These are phyloP conservation scores for Dalechampia spathulata DNA, from an alignment of 441 rosid genomes.

Conservation along the genomic window DNA sequence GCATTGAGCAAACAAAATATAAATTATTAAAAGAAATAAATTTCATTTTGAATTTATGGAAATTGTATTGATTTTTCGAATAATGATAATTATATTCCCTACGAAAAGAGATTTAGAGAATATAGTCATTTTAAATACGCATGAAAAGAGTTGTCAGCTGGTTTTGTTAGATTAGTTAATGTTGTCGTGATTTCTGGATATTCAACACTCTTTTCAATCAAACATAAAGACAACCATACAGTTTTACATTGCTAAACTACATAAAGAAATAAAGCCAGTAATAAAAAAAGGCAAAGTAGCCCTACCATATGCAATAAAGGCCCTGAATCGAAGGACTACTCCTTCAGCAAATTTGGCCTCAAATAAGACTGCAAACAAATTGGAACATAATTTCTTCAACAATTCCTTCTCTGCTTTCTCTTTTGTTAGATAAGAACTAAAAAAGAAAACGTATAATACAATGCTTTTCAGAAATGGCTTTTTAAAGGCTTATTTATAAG, in stretches of 20 bases:
- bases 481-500: conserved; percentile 13
- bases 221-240: conserved; percentile 20
- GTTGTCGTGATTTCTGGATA: too few relatives aligned
- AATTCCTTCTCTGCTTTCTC: neutral
- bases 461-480: conserved; percentile 3
- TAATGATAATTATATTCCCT: too few relatives aligned
- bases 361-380: conserved; percentile 20
- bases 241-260: neutral
- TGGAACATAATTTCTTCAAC: conserved; percentile 1
- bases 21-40: too few relatives aligned
- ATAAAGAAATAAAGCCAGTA: conserved; percentile 1
- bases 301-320: conserved; percentile 6
- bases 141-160: too few relatives aligned
- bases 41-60: too few relatives aligned
- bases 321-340: conserved; percentile 9
- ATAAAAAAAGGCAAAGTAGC: conserved; percentile 6
- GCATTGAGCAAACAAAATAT: too few relatives aligned
- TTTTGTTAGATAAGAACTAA: conserved; percentile 3
- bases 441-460: conserved; percentile 11
- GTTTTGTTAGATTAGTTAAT: too few relatives aligned
- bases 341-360: conserved; percentile 22
- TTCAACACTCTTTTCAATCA: too few relatives aligned
- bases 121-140: too few relatives aligned
- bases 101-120: too few relatives aligned
- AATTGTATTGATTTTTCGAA: too few relatives aligned